A percentile compares a stretch with the other conserved stretches of the same genome.
Conservation (phyloP, 2,329 filamentous ascomycete genomes). For the Stylonectria norvegica region DNA sequence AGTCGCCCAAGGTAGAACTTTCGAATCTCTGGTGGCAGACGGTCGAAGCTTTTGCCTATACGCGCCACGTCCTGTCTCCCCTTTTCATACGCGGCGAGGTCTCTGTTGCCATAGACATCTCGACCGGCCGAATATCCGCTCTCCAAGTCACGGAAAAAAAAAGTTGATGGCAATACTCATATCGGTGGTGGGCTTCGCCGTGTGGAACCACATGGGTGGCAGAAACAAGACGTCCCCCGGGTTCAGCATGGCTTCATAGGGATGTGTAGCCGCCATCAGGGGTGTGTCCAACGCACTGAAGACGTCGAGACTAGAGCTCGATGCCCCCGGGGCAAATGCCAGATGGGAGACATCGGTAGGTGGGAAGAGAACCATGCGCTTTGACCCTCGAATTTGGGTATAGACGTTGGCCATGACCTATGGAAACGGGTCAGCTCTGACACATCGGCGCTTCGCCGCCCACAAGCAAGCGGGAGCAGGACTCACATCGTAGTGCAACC, state of each 20-base stretch:
- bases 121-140: slow-evolving; percentile 67
- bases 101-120: slow-evolving; percentile 86
- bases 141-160: slow-evolving; percentile 74
- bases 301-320: slow-evolving; percentile 74
- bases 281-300: slow-evolving; percentile 49
- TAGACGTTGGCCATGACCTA: slow-evolving; percentile 85
- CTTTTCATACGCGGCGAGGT: slow-evolving; percentile 80
- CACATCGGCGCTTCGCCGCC: background rate
- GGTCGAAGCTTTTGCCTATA: slow-evolving; percentile 62
- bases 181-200: slow-evolving; percentile 56
- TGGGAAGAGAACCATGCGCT: slow-evolving; percentile 73
- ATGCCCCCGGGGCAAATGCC: slow-evolving; percentile 70
- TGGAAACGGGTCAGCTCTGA: background rate
- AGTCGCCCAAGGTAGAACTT: slow-evolving; percentile 73
- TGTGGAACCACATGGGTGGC: slow-evolving; percentile 81
- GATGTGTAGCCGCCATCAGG: slow-evolving; percentile 50
- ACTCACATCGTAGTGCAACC: slow-evolving; percentile 81
- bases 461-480: background rate
- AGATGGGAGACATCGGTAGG: slow-evolving; percentile 69
- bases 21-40: slow-evolving; percentile 62
- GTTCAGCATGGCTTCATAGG: slow-evolving; percentile 61
- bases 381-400: slow-evolving; percentile 72
- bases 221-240: slow-evolving; percentile 78
- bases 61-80: slow-evolving; percentile 68
- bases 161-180: slow-evolving; percentile 81